Evolutionary conservation across 306 rosid species (phyloP).

Genomic region (Vigna unguiculata): DNA sequence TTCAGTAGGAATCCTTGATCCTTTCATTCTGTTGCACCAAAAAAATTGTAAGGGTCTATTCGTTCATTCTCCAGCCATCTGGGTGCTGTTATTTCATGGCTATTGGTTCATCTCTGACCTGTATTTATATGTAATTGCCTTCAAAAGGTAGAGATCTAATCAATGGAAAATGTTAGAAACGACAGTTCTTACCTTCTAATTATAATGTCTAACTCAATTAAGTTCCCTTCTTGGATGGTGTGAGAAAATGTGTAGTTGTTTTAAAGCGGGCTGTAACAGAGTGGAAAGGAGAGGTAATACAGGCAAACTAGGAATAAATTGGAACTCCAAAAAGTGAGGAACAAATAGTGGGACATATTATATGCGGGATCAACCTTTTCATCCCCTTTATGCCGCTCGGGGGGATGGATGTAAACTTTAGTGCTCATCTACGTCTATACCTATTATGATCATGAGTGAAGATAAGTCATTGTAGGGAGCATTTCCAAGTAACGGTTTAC

Average conservation of each 20-base stretch:
- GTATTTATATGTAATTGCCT: slow-evolving; percentile 29
- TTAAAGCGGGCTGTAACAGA: not conserved
- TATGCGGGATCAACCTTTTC: not conserved
- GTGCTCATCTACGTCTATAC: not conserved
- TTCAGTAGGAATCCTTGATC: not conserved
- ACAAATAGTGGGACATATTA: not conserved
- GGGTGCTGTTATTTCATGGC: too few species aligned
- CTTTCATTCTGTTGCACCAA: not conserved
- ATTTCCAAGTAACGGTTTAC: slow-evolving; percentile 12
- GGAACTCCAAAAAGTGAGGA: slow-evolving; percentile 30
- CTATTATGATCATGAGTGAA: slow-evolving; percentile 25
- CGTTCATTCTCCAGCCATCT: slow-evolving; percentile 12
- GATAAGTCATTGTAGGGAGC: slow-evolving; percentile 28
- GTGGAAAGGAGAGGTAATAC: not conserved
- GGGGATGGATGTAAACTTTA: slow-evolving; percentile 14
- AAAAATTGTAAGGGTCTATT: not conserved
- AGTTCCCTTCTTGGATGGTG: not conserved
- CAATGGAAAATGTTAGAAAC: slow-evolving; percentile 5
- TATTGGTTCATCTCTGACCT: not conserved
- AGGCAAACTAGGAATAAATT: not conserved
- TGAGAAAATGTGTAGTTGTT: not conserved
- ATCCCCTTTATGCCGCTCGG: not conserved
- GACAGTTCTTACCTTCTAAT: not conserved
- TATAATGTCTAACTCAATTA: not conserved
- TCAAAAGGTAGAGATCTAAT: slow-evolving; percentile 21